A percentile compares a stretch with the other conserved stretches of the same genome.
Evolutionary conservation across 495 filamentous ascomycete genomes (phyloP).

Genomic region (Massariosphaeria phaeospora): DNA sequence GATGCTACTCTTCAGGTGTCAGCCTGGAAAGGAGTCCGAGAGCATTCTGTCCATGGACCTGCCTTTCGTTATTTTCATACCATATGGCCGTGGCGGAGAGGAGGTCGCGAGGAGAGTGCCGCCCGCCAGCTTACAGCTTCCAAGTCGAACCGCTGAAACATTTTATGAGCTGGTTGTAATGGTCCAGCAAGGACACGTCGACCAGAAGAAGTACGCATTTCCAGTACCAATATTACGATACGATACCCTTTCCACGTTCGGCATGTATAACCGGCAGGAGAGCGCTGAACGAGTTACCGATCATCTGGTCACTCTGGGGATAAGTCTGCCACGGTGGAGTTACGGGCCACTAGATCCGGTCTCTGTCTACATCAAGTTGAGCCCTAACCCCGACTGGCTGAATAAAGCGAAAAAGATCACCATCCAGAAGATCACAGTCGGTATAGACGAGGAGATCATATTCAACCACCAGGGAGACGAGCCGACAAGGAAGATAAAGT

Average conservation of each 20-base stretch:
- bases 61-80: constrained; percentile 95
- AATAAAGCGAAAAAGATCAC: constrained; percentile 86
- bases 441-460: constrained; percentile 93
- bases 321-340: constrained; percentile 89
- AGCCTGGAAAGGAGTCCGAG: constrained; percentile 75
- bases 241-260: constrained; percentile 95
- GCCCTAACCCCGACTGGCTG: constrained; percentile 88
- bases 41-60: constrained; percentile 94
- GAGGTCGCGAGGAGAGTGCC: constrained; percentile 85
- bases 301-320: constrained; percentile 85
- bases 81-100: constrained; percentile 82
- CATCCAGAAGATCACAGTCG: constrained; percentile 87
- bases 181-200: constrained; percentile 80
- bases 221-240: constrained; percentile 88
- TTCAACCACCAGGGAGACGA: constrained; percentile 99
- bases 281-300: constrained; percentile 77
- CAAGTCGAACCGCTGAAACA: constrained; percentile 89
- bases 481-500: constrained; percentile 83
- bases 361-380: constrained; percentile 87
- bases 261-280: constrained; percentile 98
- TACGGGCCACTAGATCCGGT: constrained; percentile 95
- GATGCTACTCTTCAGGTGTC: constrained; percentile 83
- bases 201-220: constrained; percentile 85
- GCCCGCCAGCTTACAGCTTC: constrained; percentile 84
- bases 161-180: constrained; percentile 95